phyloP scores from a whole-genome alignment of 2,329 filamentous ascomycete genomes.

The Scleromitrula shiraiana region DNA sequence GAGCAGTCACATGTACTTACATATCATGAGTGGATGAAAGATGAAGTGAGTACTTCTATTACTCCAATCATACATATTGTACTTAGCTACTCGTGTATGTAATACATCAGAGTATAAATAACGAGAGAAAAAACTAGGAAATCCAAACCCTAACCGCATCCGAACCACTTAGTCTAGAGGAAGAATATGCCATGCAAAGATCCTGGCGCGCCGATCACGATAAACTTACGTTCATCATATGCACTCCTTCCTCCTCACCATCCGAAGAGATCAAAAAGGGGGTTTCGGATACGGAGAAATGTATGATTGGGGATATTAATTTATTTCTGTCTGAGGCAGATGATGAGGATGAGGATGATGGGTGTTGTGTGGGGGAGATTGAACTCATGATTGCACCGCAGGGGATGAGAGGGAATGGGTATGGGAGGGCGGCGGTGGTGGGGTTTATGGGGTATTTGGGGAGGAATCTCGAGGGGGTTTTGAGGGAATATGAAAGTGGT shows the following conservation, averaged over 20 bases:
- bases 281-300: slow-evolving; percentile 40
- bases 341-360: slow-evolving; percentile 36
- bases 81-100: no score
- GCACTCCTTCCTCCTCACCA: slow-evolving; percentile 29
- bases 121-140: slow-evolving; percentile 39
- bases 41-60: slow-evolving; percentile 13
- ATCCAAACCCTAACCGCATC: slow-evolving; percentile 83
- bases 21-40: slow-evolving; percentile 89
- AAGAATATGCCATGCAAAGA: slow-evolving; percentile 87
- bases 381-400: slow-evolving; percentile 76
- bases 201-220: slow-evolving; percentile 76
- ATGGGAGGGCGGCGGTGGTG: slow-evolving; percentile 57
- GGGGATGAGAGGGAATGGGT: slow-evolving; percentile 50
- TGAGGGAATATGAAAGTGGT: no score
- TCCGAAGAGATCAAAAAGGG: not conserved
- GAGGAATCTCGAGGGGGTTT: slow-evolving; percentile 42
- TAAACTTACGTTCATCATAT: slow-evolving; percentile 89
- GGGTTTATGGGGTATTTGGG: slow-evolving; percentile 64
- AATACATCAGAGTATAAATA: not conserved
- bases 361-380: slow-evolving; percentile 55
- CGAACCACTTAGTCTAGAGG: slow-evolving; percentile 67
- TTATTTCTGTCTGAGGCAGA: slow-evolving; percentile 65
- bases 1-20: slow-evolving; percentile 69
- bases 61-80: not conserved
- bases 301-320: slow-evolving; percentile 70